Percentiles rank a stretch among this genome's conserved stretches.
These are phyloP conservation scores for Chlorella sp. DNA, from an alignment of 139 green algal species.

Conservation along the genomic window DNA sequence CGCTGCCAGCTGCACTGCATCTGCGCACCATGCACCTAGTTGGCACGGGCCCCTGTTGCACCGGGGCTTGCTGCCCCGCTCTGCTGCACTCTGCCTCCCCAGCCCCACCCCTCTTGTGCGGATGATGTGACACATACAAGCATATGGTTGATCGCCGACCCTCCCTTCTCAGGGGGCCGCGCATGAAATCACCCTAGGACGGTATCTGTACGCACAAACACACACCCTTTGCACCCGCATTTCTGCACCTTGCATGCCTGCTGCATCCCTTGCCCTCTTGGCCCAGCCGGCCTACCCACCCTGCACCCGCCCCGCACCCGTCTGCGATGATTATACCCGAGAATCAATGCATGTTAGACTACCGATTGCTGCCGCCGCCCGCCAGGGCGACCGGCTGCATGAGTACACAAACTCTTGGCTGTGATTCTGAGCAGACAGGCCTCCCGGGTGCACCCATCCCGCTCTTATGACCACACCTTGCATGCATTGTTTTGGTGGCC, in stretches of 20 bases:
- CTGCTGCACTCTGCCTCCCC: too few relatives aligned
- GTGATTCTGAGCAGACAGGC: conserved; percentile 27
- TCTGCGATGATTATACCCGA: conserved; percentile 11
- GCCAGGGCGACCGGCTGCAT: conserved; percentile 22
- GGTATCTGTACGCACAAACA: neutral
- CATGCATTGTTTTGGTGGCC: too few relatives aligned
- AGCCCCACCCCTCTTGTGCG: neutral
- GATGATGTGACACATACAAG: conserved; percentile 31
- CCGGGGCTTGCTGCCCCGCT: neutral
- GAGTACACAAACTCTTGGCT: conserved; percentile 34
- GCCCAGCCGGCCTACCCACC: too few relatives aligned
- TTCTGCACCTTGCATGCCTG: neutral
- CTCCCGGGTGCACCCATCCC: too few relatives aligned
- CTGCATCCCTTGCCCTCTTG: neutral
- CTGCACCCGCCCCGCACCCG: neutral
- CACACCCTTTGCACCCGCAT: neutral
- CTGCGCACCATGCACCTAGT: too few relatives aligned
- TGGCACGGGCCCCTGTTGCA: neutral
- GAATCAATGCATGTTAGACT: conserved; percentile 47
- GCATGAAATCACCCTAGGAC: neutral
- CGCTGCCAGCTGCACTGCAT: neutral
- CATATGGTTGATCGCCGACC: neutral
- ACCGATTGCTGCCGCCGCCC: conserved; percentile 41
- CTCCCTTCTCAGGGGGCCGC: too few relatives aligned
- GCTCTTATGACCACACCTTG: too few relatives aligned